Base-by-base conservation (phyloP, 306 rosid species). In the peach (Prunus persica) region DNA sequence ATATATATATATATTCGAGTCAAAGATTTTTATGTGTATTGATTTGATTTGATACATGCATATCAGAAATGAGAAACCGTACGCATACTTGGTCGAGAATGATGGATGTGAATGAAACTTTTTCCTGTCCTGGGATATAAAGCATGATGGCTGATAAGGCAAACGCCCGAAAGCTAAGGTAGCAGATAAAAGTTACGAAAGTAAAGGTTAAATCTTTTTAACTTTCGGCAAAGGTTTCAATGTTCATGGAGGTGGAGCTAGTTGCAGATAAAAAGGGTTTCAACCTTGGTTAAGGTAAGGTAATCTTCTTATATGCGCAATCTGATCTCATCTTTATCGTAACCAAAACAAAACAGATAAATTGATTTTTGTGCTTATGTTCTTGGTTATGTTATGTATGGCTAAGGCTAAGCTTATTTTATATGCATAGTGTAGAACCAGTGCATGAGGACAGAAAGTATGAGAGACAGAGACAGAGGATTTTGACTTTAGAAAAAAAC, bases 401-500 rank as follows among this genome's bases (percentile, higher is more conserved):
- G 7, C 38, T 1, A 32, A 4, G 41, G 41, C 41, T 34, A 34
- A 34, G 2, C 43, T 38, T 6, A 38, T 38, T 38, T 6, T 38
- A 38, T 38, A 38, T 38, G 43, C 43, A 1, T 38, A 38, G 43
- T 38, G 1, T 7, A 38, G 43, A 6, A 38, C 43, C 9, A 6
- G 43, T 38, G 9, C 43, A 38, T 38, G 43, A 38, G 43, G 43
- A 38, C 43, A 38, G 43, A 38, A 8, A 34, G 8, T 38, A 0
- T 6, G 43, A 18, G 6, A 58, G 6, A 63, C 20, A 30, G 13
- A 5, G 38, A 52, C 49, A 4, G 24, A 41, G 65, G 85, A 24
- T 67, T 74, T 86, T 76, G 91, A 85, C 96, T 84, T 81, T 8
- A 47, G 51, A 77, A 65, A 72, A 72, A n/a, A 27, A 38, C 65